Percentiles rank a stretch among this genome's conserved stretches.
These are phyloP conservation scores for Amborella trichopoda DNA, from an alignment of 164 flowering plant genomes.

Conservation along the genomic window DNA sequence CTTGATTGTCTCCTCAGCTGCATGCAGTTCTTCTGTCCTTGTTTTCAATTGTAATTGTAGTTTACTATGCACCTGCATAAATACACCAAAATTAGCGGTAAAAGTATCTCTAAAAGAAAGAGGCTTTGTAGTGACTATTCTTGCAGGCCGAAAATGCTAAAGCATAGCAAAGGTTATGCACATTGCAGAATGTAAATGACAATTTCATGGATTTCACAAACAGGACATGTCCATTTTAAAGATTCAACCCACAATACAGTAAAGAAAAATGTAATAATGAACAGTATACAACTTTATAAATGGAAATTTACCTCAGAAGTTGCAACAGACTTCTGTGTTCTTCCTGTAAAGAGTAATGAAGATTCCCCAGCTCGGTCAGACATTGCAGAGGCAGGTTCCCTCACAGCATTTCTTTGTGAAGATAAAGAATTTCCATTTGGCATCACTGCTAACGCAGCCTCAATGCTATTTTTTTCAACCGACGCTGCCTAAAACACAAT, in stretches of 20 bases:
- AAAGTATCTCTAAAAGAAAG: no score
- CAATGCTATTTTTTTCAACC: constrained; percentile 44
- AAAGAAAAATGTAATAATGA: no score
- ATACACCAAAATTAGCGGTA: neutral
- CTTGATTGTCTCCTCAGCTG: constrained; percentile 43
- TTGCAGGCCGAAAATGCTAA: no score
- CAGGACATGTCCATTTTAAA: no score
- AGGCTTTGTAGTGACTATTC: no score
- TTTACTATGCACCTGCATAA: constrained; percentile 30
- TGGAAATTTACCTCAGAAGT: constrained; percentile 35
- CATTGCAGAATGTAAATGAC: no score
- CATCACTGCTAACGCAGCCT: constrained; percentile 39
- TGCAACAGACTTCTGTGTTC: neutral
- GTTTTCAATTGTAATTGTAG: constrained; percentile 58
- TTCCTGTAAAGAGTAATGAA: neutral
- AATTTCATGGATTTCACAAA: no score
- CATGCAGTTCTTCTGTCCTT: constrained; percentile 40
- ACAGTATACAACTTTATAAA: no score
- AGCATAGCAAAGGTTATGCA: no score
- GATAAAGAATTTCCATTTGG: constrained; percentile 14
- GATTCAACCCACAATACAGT: no score
- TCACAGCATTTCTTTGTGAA: constrained; percentile 27
- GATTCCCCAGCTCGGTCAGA: constrained; percentile 16
- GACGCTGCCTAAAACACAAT: constrained; percentile 38
- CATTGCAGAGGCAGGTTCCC: constrained; percentile 23